Percentiles rank a stretch among this genome's conserved stretches.
phyloP scores from a whole-genome alignment of 371 early-diverging fungal genomes.

The Mucor sp. region DNA sequence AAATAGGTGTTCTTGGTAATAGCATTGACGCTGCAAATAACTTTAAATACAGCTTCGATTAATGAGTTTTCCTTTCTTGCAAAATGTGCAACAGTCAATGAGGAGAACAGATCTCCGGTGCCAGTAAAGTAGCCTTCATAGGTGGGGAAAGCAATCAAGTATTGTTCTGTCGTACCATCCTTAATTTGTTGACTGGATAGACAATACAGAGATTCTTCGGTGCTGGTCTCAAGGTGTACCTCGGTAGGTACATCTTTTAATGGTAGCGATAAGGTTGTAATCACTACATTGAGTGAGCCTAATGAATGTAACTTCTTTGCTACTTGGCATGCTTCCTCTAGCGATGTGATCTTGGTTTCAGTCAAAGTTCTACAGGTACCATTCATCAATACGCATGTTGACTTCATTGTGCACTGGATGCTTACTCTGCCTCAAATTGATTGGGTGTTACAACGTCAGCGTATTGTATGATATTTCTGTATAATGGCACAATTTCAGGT shows the following conservation, averaged over 20 bases:
- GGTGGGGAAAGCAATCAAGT: conserved; percentile 75
- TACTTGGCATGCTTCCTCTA: conserved; percentile 53
- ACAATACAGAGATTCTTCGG: conserved; percentile 36
- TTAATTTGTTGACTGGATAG: conserved; percentile 32
- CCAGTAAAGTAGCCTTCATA: conserved; percentile 85
- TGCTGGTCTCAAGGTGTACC: conserved; percentile 25
- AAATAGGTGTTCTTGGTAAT: conserved; percentile 68
- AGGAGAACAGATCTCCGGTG: conserved; percentile 90
- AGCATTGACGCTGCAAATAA: conserved; percentile 72
- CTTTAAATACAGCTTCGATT: conserved; percentile 53
- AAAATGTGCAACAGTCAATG: conserved; percentile 69
- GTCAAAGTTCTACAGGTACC: conserved; percentile 55
- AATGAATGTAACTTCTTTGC: conserved; percentile 67
- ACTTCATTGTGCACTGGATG: not conserved
- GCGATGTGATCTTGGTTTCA: conserved; percentile 55
- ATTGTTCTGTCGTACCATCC: conserved; percentile 33
- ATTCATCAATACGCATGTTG: not conserved
- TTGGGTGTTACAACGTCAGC: conserved; percentile 91
- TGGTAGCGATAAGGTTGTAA: conserved; percentile 65
- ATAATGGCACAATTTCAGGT: conserved; percentile 76
- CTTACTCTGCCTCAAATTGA: conserved; percentile 88
- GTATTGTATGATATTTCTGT: conserved; percentile 61
- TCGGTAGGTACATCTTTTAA: conserved; percentile 32
- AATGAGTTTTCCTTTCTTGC: conserved; percentile 20
- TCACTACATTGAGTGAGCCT: conserved; percentile 73